Evolutionary conservation across 2,329 filamentous ascomycete species (phyloP).

Genomic region (Biscogniauxia sp.): DNA sequence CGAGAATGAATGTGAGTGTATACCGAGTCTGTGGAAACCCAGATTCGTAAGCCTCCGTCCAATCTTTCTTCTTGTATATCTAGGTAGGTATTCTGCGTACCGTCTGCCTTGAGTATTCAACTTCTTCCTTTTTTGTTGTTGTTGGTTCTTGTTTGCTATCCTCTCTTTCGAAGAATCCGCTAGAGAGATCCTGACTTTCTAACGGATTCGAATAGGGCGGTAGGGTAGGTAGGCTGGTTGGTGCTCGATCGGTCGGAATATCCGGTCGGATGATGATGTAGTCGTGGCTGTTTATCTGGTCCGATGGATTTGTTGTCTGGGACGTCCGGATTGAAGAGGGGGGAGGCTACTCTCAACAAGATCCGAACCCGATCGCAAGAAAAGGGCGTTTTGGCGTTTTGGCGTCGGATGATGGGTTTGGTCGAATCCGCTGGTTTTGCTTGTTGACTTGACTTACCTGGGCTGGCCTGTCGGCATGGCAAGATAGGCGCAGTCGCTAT

Average conservation of each 20-base stretch:
- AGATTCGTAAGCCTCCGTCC: not conserved
- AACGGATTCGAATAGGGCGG: not conserved
- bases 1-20: not conserved
- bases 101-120: too few relatives aligned
- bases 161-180: not conserved
- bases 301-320: not conserved
- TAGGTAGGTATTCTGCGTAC: too few relatives aligned
- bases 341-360: not conserved
- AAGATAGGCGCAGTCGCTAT: slow-evolving; percentile 13
- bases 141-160: too few relatives aligned
- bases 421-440: slow-evolving; percentile 3
- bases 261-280: not conserved
- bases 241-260: not conserved
- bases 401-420: not conserved
- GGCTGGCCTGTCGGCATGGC: not conserved
- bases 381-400: not conserved
- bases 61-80: too few relatives aligned
- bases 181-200: not conserved
- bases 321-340: not conserved
- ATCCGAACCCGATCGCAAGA: slow-evolving; percentile 6
- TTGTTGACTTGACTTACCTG: slow-evolving; percentile 11
- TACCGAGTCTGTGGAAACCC: not conserved
- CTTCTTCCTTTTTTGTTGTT: too few relatives aligned
- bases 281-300: not conserved
- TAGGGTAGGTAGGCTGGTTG: not conserved